A percentile compares a stretch with the other conserved stretches of the same genome.
These are phyloP conservation scores for Fonsecaea monophora DNA, from an alignment of 2,329 filamentous ascomycete species.

Conservation along the genomic window DNA sequence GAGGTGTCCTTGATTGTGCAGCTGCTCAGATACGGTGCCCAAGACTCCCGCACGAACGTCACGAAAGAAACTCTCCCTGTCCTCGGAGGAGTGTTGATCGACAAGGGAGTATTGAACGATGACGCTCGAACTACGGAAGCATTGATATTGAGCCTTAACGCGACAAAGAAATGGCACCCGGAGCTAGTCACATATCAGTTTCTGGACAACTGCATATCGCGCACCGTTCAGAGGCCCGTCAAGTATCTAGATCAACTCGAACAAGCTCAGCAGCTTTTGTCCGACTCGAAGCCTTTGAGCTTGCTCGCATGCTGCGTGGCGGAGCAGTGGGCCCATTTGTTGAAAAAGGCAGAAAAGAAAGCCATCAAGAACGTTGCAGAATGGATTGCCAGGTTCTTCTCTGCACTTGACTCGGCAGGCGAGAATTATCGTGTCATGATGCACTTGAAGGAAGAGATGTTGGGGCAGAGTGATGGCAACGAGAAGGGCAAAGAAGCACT, in stretches of 20 bases:
- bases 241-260: constrained; percentile 71
- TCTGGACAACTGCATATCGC: constrained; percentile 80
- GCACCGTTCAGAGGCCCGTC: constrained; percentile 77
- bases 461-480: constrained; percentile 47
- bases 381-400: constrained; percentile 67
- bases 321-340: constrained; percentile 78
- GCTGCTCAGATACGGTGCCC: constrained; percentile 50
- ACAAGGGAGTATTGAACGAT: constrained; percentile 46
- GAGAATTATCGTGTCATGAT: constrained; percentile 59
- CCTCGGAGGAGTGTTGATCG: constrained; percentile 17
- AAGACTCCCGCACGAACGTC: constrained; percentile 25
- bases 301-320: constrained; percentile 71
- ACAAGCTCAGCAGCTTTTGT: constrained; percentile 45
- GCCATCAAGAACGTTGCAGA: constrained; percentile 58
- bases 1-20: constrained; percentile 50
- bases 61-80: constrained; percentile 20
- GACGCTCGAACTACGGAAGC: constrained; percentile 47
- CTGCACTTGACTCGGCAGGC: constrained; percentile 59
- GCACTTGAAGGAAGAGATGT: constrained; percentile 54
- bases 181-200: constrained; percentile 67
- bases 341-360: constrained; percentile 58
- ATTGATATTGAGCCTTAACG: constrained; percentile 49
- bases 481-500: constrained; percentile 46
- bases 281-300: constrained; percentile 41
- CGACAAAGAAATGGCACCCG: constrained; percentile 44